These are phyloP conservation scores for Camellia sinensis DNA, from an alignment of 148 eudicot genomes.

Conservation along the genomic window DNA sequence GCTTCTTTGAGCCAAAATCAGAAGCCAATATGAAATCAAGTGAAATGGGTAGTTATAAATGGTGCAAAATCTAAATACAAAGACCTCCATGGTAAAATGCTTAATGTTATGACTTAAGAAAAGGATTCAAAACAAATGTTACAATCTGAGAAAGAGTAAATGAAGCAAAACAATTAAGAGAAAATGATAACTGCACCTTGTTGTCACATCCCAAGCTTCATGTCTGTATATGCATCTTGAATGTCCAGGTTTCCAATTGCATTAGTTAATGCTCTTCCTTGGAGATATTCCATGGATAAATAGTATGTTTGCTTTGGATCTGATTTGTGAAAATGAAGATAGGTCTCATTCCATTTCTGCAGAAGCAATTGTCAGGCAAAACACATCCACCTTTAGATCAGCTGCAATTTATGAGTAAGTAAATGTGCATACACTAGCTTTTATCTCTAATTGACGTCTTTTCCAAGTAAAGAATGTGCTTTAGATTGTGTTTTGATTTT, in stretches of 20 bases:
- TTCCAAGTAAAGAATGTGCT: neutral
- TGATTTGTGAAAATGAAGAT: slow-evolving; percentile 73
- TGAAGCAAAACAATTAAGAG: too few relatives aligned
- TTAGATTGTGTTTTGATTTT: too few relatives aligned
- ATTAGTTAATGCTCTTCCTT: slow-evolving; percentile 95
- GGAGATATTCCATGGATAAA: slow-evolving; percentile 95
- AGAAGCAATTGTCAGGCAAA: slow-evolving; percentile 15
- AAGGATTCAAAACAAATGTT: neutral
- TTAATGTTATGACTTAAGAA: neutral
- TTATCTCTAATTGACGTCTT: neutral
- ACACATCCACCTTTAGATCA: slow-evolving; percentile 15
- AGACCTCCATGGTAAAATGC: neutral
- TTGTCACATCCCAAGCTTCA: too few relatives aligned
- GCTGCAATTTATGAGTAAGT: neutral
- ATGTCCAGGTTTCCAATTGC: slow-evolving; percentile 89
- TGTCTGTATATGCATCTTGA: slow-evolving; percentile 78
- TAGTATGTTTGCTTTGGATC: slow-evolving; percentile 98
- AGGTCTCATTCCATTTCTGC: slow-evolving; percentile 99
- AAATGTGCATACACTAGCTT: neutral
- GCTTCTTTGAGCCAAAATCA: slow-evolving; percentile 5
- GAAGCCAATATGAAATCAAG: neutral
- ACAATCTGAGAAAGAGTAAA: too few relatives aligned
- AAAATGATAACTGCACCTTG: too few relatives aligned
- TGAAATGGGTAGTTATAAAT: neutral
- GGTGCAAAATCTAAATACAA: neutral